A percentile compares a stretch with the other conserved stretches of the same genome.
Conservation (phyloP, 2,329 filamentous ascomycete genomes). For the Diaporthe helianthi region DNA sequence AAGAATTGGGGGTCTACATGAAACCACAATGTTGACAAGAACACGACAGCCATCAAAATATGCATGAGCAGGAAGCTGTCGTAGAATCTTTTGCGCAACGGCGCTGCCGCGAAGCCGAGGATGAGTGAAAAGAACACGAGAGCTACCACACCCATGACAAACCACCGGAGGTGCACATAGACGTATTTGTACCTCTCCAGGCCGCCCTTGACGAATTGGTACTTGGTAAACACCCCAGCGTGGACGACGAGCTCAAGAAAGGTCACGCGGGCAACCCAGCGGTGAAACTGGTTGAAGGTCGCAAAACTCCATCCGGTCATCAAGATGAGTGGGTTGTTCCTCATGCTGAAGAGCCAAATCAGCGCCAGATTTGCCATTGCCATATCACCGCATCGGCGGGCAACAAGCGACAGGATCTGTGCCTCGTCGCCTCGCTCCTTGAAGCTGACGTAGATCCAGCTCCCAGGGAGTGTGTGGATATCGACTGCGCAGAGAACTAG, state of each 20-base stretch:
- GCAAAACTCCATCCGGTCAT: slow-evolving; percentile 73
- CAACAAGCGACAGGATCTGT: slow-evolving; percentile 51
- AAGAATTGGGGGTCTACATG: slow-evolving; percentile 6
- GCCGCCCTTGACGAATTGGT: slow-evolving; percentile 9
- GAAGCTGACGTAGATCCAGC: slow-evolving; percentile 48
- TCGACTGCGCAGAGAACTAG: slow-evolving; percentile 44
- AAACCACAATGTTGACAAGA: not conserved
- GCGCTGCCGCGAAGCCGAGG: not conserved
- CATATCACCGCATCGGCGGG: slow-evolving; percentile 69
- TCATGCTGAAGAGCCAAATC: slow-evolving; percentile 70
- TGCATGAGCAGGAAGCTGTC: slow-evolving; percentile 14
- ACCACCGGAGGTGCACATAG: not conserved
- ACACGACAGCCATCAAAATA: not conserved
- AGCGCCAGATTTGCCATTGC: slow-evolving; percentile 69
- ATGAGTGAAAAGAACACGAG: not conserved
- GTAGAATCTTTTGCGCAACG: not conserved
- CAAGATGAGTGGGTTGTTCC: slow-evolving; percentile 72
- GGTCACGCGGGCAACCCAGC: slow-evolving; percentile 68
- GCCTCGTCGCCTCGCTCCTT: not conserved
- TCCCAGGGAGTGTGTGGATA: slow-evolving; percentile 48
- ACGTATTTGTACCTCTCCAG: slow-evolving; percentile 1
- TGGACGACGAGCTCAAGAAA: slow-evolving; percentile 69
- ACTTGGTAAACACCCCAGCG: slow-evolving; percentile 55
- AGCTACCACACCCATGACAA: not conserved
- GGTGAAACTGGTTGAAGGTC: slow-evolving; percentile 72